phyloP scores from a whole-genome alignment of 805 yeast genomes.

The Lipomyces chichibuensis region DNA sequence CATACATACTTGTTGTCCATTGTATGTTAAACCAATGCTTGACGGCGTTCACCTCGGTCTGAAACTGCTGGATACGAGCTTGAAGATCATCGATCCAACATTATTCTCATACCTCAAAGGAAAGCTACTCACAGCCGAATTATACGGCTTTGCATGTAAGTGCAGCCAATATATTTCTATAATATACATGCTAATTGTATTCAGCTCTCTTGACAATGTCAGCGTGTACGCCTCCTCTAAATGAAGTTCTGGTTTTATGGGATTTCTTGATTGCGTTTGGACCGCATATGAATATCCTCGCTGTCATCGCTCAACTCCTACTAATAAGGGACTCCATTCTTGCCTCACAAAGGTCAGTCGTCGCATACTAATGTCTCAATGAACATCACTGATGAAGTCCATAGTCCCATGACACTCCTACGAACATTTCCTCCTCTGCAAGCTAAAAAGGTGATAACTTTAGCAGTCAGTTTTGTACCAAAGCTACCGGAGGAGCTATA shows the following conservation, averaged over 20 bases:
- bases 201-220: conserved; percentile 73
- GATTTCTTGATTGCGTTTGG: conserved; percentile 92
- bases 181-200: not conserved
- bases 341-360: conserved; percentile 47
- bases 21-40: conserved; percentile 74
- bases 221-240: conserved; percentile 85
- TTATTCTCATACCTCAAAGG: conserved; percentile 61
- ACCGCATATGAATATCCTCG: conserved; percentile 79
- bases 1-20: conserved; percentile 67
- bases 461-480: conserved; percentile 78
- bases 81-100: conserved; percentile 72
- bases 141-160: conserved; percentile 68
- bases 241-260: conserved; percentile 78
- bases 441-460: conserved; percentile 72
- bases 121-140: conserved; percentile 75
- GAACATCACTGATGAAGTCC: not conserved
- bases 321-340: conserved; percentile 67
- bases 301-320: conserved; percentile 80
- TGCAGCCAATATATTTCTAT: not conserved
- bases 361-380: not conserved
- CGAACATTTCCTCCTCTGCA: conserved; percentile 73
- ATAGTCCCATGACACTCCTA: conserved; percentile 69
- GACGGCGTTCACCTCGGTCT: conserved; percentile 81
- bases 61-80: conserved; percentile 68
- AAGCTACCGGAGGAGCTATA: conserved; percentile 69